Evolutionary conservation across 2,329 filamentous ascomycete species (phyloP), one percentile per base, ranked within the genome.

Genomic region (Neopestalotiopsis sp.): DNA sequence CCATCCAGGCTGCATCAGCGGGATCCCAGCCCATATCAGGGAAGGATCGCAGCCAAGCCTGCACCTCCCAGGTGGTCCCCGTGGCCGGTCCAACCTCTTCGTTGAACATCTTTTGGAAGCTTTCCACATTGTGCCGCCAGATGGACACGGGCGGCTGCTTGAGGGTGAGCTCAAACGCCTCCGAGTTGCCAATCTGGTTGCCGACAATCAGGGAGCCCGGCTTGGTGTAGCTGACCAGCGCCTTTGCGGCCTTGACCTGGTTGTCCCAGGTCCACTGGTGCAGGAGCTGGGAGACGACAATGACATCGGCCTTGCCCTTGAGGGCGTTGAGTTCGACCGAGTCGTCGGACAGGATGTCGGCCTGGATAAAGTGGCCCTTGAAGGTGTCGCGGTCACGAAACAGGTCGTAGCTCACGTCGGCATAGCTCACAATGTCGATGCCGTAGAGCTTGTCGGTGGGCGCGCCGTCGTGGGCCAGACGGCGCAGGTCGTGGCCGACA

Each of bases 241-340:
- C 76, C 66, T 78, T 78, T 13, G 76, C 76, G n/a, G 78, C 76
- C 61, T 76, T 72, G 12, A 81, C 70, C 69, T 85, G 82, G 9
- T 75, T 74, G 1, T 81, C 78, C 72, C 75, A 81, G 40, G 77
- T 75, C 70, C 83, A 85, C 7, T 84, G 74, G 65, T 85, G 83
- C 58, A 85, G 79, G 73, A 85, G 82, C 0, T 80, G 80, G 0
- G 77, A 77, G 2, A 82, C 76, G 42, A 82, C 76, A 6, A 85
- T 71, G 13, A 85, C 78, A 67, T 84, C 80, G 1, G 83, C 73
- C n/a, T 78, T 74, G 4, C 79, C 80, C 34, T 80, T 73, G 34
- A 85, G 70, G 53, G 79, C 67, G 14, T 75, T 76, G 40, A 83
- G 69, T 10, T 69, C 67, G 7, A 72, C 71, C 0, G 76, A 63